A percentile compares a stretch with the other conserved stretches of the same genome.
Evolutionary conservation across 768 basidiomycete species (phyloP).

Genomic region (Chalciporus pseudorubinellus): DNA sequence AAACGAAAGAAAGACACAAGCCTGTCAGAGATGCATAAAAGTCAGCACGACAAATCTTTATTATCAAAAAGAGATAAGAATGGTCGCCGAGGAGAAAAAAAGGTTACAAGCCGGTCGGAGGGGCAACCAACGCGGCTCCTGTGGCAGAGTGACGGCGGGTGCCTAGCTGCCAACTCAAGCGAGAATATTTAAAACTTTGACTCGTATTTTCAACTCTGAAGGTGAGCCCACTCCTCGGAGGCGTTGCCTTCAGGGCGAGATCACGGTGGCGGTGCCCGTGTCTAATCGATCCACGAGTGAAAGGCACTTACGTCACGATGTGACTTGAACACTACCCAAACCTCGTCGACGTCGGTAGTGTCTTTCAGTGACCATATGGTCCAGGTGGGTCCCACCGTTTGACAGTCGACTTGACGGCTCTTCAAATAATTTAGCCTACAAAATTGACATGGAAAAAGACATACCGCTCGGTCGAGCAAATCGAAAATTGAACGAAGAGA

Average conservation of each 20-base stretch:
- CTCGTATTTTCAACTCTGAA: neutral
- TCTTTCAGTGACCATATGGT: conserved; percentile 51
- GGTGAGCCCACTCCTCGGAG: neutral
- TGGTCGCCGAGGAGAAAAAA: conserved; percentile 21
- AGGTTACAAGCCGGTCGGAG: neutral
- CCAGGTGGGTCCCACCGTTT: conserved; percentile 27
- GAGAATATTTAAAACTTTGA: neutral
- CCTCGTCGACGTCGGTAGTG: conserved; percentile 29
- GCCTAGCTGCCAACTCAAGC: neutral
- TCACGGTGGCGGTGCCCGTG: neutral
- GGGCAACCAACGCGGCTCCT: neutral
- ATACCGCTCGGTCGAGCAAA: conserved; percentile 19
- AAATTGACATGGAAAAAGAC: neutral
- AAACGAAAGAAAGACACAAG: conserved; percentile 51
- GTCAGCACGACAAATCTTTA: conserved; percentile 22
- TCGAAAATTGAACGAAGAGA: conserved; percentile 28
- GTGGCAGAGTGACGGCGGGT: neutral
- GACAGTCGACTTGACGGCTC: conserved; percentile 11
- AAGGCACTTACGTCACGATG: conserved; percentile 57
- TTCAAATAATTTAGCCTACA: conserved; percentile 10
- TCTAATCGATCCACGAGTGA: neutral
- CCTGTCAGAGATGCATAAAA: conserved; percentile 38
- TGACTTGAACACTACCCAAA: conserved; percentile 57
- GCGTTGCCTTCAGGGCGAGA: neutral
- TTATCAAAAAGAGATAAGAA: too few relatives aligned